These are phyloP conservation scores for Furcasterigmium sp. DNA, from an alignment of 2,329 filamentous ascomycete species.

Conservation along the genomic window DNA sequence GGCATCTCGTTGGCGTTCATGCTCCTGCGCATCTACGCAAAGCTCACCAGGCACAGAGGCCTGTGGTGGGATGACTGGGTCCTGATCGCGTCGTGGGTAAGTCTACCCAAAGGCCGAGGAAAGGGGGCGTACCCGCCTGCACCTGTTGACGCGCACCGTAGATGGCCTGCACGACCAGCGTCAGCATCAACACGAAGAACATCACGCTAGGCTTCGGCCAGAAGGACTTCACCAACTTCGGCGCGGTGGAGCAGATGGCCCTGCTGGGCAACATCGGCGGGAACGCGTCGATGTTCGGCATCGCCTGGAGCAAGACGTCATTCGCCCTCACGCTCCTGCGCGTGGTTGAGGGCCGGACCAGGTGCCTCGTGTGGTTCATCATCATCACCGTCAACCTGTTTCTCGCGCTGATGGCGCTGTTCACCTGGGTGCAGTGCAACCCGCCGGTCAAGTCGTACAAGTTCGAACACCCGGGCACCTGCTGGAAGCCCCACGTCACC, in stretches of 20 bases:
- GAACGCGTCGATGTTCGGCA: slow-evolving; percentile 14
- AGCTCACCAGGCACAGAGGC: slow-evolving; percentile 9
- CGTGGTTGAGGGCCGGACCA: slow-evolving; percentile 16
- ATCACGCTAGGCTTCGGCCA: slow-evolving; percentile 6
- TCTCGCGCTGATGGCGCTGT: slow-evolving; percentile 13
- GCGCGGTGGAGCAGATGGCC: too few species aligned
- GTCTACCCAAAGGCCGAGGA: too few species aligned
- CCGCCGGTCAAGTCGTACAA: too few species aligned
- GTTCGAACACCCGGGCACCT: slow-evolving; percentile 16
- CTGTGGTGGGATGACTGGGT: slow-evolving; percentile 15
- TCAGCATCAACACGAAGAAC: slow-evolving; percentile 9
- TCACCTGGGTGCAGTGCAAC: slow-evolving; percentile 19
- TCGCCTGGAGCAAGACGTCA: slow-evolving; percentile 21
- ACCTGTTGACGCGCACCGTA: slow-evolving; percentile 1
- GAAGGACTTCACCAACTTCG: slow-evolving; percentile 8
- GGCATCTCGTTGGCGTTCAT: slow-evolving; percentile 10
- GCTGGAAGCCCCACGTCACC: slow-evolving; percentile 11
- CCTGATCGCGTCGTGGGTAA: slow-evolving; percentile 14
- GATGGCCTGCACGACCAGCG: slow-evolving; percentile 5
- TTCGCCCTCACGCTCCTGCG: slow-evolving; percentile 23
- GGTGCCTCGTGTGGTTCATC: slow-evolving; percentile 18
- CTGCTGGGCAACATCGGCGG: slow-evolving; percentile 13
- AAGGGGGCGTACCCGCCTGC: too few species aligned
- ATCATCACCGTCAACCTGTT: slow-evolving; percentile 18
- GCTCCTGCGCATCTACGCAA: slow-evolving; percentile 14